Base-by-base conservation (phyloP, 2,329 filamentous ascomycete species). In the Juglanconis oblonga region DNA sequence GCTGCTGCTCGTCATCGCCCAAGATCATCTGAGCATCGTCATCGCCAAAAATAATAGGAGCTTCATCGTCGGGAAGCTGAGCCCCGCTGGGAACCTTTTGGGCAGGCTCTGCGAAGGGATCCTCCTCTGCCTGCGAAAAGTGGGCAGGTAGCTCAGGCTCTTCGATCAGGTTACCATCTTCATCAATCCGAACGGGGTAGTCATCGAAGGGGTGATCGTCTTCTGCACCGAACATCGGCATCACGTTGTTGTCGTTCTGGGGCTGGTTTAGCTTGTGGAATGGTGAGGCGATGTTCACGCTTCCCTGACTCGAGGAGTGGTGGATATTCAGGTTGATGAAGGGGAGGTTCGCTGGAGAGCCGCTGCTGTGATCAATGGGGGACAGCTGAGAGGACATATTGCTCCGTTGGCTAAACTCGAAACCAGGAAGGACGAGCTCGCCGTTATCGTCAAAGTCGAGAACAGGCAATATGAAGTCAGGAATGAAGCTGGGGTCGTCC, bases 401-500 rank as follows among this genome's bases (percentile, higher is more conserved):
- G 8, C 77, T 74, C 11, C 60, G 64, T 59, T 79, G 77, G 47
- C 71, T 78, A 10, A 68, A 69, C 6, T 74, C 64, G 11, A 45
- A 52, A 42, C 40, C 51, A 11, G 64, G 63, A 11, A 71, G 63
- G 44, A 68, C 63, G 33, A 73, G 58, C 35, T 75, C 72, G 9
- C 71, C 68, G 11, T 73, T 70, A 31, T 70, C 69, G 42, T 74
- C 74, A 36, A 81, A 67, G 40, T 87, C 79, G 59, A 89, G 78
- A 1, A 81, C 77, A 1, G 87, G 84, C 32, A 92, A 77, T 38
- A 79, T 77, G 38, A 87, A 79, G 48, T 88, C 85, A 0, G 88
- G 87, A 9, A 90, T 74, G 70, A 98, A 97, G 47, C 85, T 81
- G 0, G 92, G 92, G 68, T 98, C 94, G 68, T 98, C 91, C 57